Evolutionary conservation across 202 grass and related monocot species (phyloP).

Genomic region (Eragrostis tef): DNA sequence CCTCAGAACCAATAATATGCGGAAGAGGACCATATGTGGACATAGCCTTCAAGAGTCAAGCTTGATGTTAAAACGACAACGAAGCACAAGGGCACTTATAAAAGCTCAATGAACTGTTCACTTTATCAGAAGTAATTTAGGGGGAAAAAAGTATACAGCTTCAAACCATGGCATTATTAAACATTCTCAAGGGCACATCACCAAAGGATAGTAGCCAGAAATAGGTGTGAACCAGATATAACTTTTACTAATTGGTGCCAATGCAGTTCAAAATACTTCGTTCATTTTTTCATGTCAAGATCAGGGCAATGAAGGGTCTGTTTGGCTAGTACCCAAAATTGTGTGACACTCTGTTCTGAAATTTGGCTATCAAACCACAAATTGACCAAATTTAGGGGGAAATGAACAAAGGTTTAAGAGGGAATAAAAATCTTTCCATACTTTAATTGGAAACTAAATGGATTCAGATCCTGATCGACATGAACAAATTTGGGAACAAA

Average conservation of each 20-base stretch:
- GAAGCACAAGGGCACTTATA: not conserved
- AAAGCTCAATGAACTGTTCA: not conserved
- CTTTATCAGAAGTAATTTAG: not conserved
- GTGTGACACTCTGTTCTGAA: not conserved
- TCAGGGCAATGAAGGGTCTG: not conserved
- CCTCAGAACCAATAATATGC: slow-evolving; percentile 83
- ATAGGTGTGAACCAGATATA: not conserved
- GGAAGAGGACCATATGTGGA: slow-evolving; percentile 54
- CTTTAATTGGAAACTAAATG: not conserved
- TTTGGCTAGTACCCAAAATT: not conserved
- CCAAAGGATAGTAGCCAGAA: not conserved
- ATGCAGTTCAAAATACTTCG: not conserved
- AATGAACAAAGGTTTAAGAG: not conserved
- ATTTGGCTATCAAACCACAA: not conserved
- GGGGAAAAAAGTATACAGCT: not conserved
- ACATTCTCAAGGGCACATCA: not conserved
- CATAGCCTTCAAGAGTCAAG: slow-evolving; percentile 59
- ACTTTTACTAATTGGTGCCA: not conserved
- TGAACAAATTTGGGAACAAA: not conserved
- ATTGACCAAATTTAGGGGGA: not conserved
- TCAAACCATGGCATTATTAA: not conserved
- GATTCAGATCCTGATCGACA: not conserved
- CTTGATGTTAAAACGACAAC: slow-evolving; percentile 10
- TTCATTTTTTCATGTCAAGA: not conserved
- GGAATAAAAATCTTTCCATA: not conserved